Conservation (phyloP, 108 stramenopile species). For the Nitzschia putrida region DNA sequence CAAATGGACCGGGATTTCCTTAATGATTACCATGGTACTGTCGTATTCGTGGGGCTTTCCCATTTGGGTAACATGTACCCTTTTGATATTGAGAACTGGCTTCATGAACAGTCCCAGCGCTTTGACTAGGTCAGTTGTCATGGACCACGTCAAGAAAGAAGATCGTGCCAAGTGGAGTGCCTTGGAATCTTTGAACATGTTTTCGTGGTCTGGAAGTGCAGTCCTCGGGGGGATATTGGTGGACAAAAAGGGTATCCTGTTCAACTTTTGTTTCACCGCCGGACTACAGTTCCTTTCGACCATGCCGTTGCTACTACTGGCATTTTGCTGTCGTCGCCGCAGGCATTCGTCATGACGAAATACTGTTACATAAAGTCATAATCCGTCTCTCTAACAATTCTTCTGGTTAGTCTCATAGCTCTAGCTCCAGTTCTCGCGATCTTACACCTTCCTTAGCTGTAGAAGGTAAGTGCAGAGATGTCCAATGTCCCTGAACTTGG, state of each 20-base stretch:
- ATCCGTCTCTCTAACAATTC: no score
- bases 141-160: slow-evolving; percentile 54
- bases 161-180: slow-evolving; percentile 60
- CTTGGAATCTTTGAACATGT: slow-evolving; percentile 60
- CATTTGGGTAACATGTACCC: slow-evolving; percentile 15
- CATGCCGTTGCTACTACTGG: no score
- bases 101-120: slow-evolving; percentile 49
- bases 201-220: slow-evolving; percentile 49
- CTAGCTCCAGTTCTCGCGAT: no score
- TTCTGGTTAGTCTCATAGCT: no score
- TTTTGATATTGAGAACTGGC: slow-evolving; percentile 48
- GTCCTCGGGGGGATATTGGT: slow-evolving; percentile 51
- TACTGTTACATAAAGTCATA: no score
- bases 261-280: neutral
- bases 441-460: no score
- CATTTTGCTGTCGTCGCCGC: no score
- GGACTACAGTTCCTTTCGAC: no score
- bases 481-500: no score
- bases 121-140: slow-evolving; percentile 49
- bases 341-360: no score
- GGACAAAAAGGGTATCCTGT: slow-evolving; percentile 36
- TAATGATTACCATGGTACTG: slow-evolving; percentile 41
- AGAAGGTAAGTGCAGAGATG: no score
- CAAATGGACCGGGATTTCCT: slow-evolving; percentile 44
- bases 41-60: neutral